Base-by-base conservation (phyloP, 352 stramenopile species). In the Aphanomyces cochlioides region DNA sequence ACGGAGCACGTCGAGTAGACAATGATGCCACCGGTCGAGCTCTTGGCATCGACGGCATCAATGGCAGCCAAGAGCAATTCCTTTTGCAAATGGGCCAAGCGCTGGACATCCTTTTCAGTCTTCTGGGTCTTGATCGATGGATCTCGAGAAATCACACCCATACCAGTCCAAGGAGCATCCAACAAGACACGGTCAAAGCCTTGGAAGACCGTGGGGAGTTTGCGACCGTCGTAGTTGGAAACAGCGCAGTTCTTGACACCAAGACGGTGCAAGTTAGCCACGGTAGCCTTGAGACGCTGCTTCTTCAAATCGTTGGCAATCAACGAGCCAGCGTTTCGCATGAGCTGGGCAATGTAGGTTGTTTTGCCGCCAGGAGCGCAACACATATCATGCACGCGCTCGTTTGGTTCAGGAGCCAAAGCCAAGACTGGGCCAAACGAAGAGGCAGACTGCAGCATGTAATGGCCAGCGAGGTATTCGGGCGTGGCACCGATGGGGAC, bases 221-320 rank as follows among this genome's bases (percentile, higher is more conserved):
- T 97, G 50, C 95, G 84, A 66, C 92, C 91, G 72, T 98, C 97
- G 81, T 99, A 98, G 81, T 98, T 97, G 73, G 93, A 98, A 28
- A 99, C 92, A 2, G 98, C 89, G 37, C 92, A 96, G 87, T 99
- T 99, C 75, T 97, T 96, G 5, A 99, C 97, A 61, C 98, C 98
- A 21, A 99, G 87, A 69, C 98, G 92, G 75, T 99, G 96, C 72
- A 99, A 78, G 78, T 99, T 99, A 7, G 97, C 98, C 45, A 99
- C 95, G 7, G 98, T 99, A 21, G 97, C 96, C 78, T 97, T 96
- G 19, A 98, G 90, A 58, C 97, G 88, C 72, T 99, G 94, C 74
- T 97, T 96, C 79, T 98, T 99, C 28, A 99, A 78, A 79, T 99
- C 98, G 77, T 99, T 99, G 10, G 97, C 96, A 74, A 99, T 92